Conservation (phyloP, 1,284 basidiomycete species). For the Ustilago trichophora region DNA sequence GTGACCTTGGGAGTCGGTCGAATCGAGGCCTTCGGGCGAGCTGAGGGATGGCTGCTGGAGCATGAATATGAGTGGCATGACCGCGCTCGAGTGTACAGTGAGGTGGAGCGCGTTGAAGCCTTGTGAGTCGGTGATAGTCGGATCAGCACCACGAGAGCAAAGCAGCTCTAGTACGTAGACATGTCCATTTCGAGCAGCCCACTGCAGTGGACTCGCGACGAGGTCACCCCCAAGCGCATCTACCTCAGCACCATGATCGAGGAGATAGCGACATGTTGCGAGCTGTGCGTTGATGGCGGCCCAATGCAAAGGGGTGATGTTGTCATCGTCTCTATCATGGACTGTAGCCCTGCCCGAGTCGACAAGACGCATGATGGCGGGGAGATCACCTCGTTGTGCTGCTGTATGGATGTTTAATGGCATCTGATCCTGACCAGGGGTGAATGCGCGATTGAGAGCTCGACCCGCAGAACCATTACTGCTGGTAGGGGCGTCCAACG, state of each 20-base stretch:
- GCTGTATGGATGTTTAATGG: slow-evolving; percentile 78
- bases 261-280: slow-evolving; percentile 68
- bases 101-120: slow-evolving; percentile 97
- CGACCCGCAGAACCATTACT: slow-evolving; percentile 16
- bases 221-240: slow-evolving; percentile 94
- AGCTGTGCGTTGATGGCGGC: slow-evolving; percentile 89
- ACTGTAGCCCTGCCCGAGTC: slow-evolving; percentile 78
- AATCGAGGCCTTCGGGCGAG: slow-evolving; percentile 42
- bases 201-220: slow-evolving; percentile 94
- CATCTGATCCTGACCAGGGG: slow-evolving; percentile 32
- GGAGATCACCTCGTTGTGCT: slow-evolving; percentile 85
- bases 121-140: slow-evolving; percentile 87
- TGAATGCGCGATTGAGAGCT: slow-evolving; percentile 24
- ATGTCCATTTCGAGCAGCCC: slow-evolving; percentile 95
- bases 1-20: slow-evolving; percentile 83
- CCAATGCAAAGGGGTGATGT: slow-evolving; percentile 96
- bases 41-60: slow-evolving; percentile 76
- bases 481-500: slow-evolving; percentile 7
- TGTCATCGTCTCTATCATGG: slow-evolving; percentile 84
- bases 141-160: slow-evolving; percentile 87
- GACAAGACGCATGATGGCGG: slow-evolving; percentile 75
- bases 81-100: slow-evolving; percentile 89
- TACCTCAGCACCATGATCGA: slow-evolving; percentile 93
- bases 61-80: slow-evolving; percentile 92
- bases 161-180: slow-evolving; percentile 92